Evolutionary conservation across 495 filamentous ascomycete species (phyloP), one percentile per base, ranked within the genome.

Genomic region (Talaromyces thailandensis): DNA sequence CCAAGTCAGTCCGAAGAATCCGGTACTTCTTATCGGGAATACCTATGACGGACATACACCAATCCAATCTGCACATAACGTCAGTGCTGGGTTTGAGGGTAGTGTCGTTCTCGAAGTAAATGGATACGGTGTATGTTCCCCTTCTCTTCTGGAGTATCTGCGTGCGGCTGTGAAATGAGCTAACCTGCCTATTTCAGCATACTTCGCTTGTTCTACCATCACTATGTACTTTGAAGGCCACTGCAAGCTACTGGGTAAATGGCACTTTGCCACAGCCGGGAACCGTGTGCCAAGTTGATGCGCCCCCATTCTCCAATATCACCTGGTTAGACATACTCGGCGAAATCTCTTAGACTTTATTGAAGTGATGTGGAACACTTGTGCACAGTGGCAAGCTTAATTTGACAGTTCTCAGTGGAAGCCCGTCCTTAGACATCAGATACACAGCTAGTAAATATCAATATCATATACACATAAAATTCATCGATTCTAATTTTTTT

Each of bases 21-120:
- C 79, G 1, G 65, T 77, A 12, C 65, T 84, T 7, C 66, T 81
- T 26, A 70, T 80, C 18, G 73, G 74, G 1, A 81, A 78, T 61
- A 72, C 67, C 0, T 66, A 64, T 8, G 80, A 82, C 57, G 68
- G 71, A 1, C 66, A 71, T 31, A 82, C 81, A 0, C 76, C 81
- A 14, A 61, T 82, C 8, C 62, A 63, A 11, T 76, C 70, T 7
- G 81, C 80, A 0, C 64, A 65, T 37, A 80, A 81, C 56, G 68
- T 78, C 40, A 81, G 74, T 58, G 62, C 70, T 0, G 71, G 70
- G 0, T 79, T 79, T 45, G 67, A 78, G 63, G 76, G 70, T 4
- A 82, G 80, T 51, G 73, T 72, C 3, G 62, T 81, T 14, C 63
- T 81, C 26, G 67, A 73, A 61, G 63, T 75, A 21, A 66, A 73